A percentile compares a stretch with the other conserved stretches of the same genome.
Evolutionary conservation across 2,329 filamentous ascomycete species (phyloP).

Genomic region (Chrysoporthe deuterocubensis): DNA sequence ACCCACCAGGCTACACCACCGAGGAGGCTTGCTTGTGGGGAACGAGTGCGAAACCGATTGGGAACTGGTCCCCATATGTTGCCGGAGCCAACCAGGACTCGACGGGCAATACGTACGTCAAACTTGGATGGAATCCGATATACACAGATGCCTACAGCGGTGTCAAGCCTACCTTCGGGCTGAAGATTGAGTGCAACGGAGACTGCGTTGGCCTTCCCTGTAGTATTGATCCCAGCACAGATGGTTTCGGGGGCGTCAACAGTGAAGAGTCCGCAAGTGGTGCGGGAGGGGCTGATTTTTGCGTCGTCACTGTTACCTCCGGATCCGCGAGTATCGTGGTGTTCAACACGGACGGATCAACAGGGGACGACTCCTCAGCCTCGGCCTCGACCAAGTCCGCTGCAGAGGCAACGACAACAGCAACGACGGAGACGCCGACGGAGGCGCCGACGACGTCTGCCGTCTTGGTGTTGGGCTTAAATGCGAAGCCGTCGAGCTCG

Average conservation of each 20-base stretch:
- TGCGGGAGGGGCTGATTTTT: slow-evolving; percentile 72
- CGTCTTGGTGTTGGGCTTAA: slow-evolving; percentile 1
- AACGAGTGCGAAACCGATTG: slow-evolving; percentile 61
- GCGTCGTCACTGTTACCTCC: slow-evolving; percentile 74
- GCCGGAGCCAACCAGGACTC: slow-evolving; percentile 73
- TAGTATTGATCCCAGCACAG: slow-evolving; percentile 65
- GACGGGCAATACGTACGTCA: slow-evolving; percentile 71
- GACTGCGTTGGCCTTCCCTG: slow-evolving; percentile 77
- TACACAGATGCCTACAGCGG: slow-evolving; percentile 63
- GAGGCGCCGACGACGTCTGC: slow-evolving; percentile 33
- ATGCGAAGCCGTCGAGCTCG: slow-evolving; percentile 17
- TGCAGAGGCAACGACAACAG: slow-evolving; percentile 28
- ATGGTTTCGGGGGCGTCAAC: slow-evolving; percentile 60
- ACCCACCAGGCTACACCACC: slow-evolving; percentile 67
- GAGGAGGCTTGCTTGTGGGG: slow-evolving; percentile 75
- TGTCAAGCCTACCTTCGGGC: slow-evolving; percentile 66
- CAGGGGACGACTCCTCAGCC: slow-evolving; percentile 31
- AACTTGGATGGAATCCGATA: slow-evolving; percentile 79
- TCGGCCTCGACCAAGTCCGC: slow-evolving; percentile 30
- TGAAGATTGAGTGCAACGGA: slow-evolving; percentile 71
- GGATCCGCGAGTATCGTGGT: slow-evolving; percentile 73
- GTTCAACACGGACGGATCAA: slow-evolving; percentile 51
- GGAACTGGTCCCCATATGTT: slow-evolving; percentile 80
- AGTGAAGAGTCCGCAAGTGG: slow-evolving; percentile 60
- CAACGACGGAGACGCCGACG: slow-evolving; percentile 27